Evolutionary conservation across 129 eudicot species (phyloP), one percentile per base, ranked within the genome.

Genomic region (Erigeron canadensis): DNA sequence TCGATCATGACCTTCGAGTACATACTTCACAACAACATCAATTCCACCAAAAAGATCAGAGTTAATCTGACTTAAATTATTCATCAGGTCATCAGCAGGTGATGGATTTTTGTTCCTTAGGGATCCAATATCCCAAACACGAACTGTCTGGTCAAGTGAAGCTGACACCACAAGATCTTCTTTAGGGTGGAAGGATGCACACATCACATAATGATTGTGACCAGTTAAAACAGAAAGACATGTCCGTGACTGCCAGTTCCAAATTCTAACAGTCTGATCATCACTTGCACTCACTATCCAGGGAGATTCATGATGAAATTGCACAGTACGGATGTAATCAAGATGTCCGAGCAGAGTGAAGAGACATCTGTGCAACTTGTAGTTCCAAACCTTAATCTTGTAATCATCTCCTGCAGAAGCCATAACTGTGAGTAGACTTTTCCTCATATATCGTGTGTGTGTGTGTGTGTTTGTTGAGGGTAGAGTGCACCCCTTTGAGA

Each of bases 281-380:
- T 83, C 87, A 75, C 87, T 83, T 28, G 87, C 81, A 79, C 87
- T 83, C 50, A 83, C 87, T 39, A 83, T 83, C 87, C 87, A 83
- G 0, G 87, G 87, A 46, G 77, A 18, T 59, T 83, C 87, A 51
- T 83, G 87, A 73, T 83, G 87, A 38, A 83, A 83, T 71, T 83
- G 87, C 23, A 83, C 87, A 5, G 87, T 83, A 60, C 87, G 87
- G 77, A 83, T 83, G 62, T 83, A 83, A 83, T 83, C 87, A 40
- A 83, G 87, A 44, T 83, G 87, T 60, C 87, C 87, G 51, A 83
- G 87, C 11, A 83, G 79, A 41, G 87, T 83, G 75, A 83, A 83
- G 4, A 83, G 81, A 75, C 87, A 83, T 72, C 84, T 74, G 61
- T 83, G 87, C 75, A 83, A 63, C 77, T 83, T 83, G 75, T 83